Base-by-base conservation (phyloP, 2,329 filamentous ascomycete species). In the Phaeoacremonium minimum region DNA sequence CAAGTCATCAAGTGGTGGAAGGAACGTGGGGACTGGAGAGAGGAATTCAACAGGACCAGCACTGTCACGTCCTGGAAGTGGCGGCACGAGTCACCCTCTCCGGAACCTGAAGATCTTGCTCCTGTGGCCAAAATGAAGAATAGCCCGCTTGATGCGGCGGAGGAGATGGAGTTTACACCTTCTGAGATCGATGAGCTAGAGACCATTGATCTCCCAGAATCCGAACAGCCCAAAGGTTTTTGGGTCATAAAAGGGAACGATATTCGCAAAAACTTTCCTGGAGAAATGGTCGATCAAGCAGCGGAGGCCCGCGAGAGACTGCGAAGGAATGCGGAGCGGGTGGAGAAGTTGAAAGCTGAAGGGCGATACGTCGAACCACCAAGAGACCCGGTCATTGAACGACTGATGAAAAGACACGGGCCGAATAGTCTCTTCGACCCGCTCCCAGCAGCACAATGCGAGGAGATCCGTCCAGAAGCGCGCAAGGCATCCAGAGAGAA, bases 171-270 rank as follows among this genome's bases (percentile, higher is more conserved):
- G 14, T 46, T 48, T 19, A 48, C 44, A 14, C 44, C 42, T 15
- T 48, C 46, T 15, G 46, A 50, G 28, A 38, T 47, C 18, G 46
- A 48, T 36, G 42, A 41, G 11, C 29, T 48, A 7, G 45, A 50
- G 33, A 42, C 30, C 5, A 44, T 48, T 37, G 40, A 43, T 12
- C 33, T 18, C 29, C 3, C 4, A 3, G 5, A 15, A 18, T 28
- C 15, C 8, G 22, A 35, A 15, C 20, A 33, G 30, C 35, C 38
- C 22, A 26, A 41, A 16, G 36, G 36, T 18, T 41, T 37, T 3
- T 41, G 35, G 35, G 30, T 34, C 18, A 30, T 38, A 30, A 22
- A 28, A 28, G 32, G n/a, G n/a, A n/a, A n/a, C 8, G 20, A 26
- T 26, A 9, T 26, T 26, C 20, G 20, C n/a, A 8, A 26, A 26